Evolutionary conservation across 148 eudicot genomes (phyloP), one percentile per base, ranked within the genome.

Genomic region (Drosera capensis): DNA sequence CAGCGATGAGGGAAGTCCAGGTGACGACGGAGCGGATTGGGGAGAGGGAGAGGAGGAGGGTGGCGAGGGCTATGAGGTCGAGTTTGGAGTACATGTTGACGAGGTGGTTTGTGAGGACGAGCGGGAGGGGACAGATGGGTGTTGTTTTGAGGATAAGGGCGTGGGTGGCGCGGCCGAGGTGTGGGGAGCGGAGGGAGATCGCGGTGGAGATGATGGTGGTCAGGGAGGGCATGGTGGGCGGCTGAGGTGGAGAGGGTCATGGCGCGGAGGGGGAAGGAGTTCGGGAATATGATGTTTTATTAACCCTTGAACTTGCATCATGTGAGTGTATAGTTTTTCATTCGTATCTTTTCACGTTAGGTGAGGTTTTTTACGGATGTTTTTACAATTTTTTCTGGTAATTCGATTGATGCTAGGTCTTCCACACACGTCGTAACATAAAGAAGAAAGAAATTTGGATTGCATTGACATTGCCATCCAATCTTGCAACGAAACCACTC

Each of bases 81-180:
- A 78, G 86, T 59, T 74, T 78, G 39, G 86, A 62, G 65, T 78
- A 74, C 68, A 74, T 59, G 74, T 62, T 62, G 55, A 78, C 36
- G 42, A 78, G 74, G 52, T 73, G 77, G 67, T 71, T 74, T 18
- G 67, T 31, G 42, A 70, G 66, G 47, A 57, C 48, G 0, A 60
- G 30, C 7, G 70, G 72, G 45, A 59, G 20, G 18, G 55, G 57
- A 36, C 5, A 22, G 5, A 29, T 23, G 17, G 54, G 40, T n/a
- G 70, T 49, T 2, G 16, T 13, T 36, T 61, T 65, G 58, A 74
- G 30, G 65, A 69, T 58, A 19, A 58, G 69, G 55, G 68, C 74
- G 14, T 78, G 86, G 49, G 63, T 55, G 46, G 77, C 62, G 6
- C 68, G 68, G 55, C 71, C 86, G 25, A 68, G 51, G 7, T 25